Base-by-base conservation (phyloP, 1,139 yeast genomes). In the Yamadazyma triangularis region DNA sequence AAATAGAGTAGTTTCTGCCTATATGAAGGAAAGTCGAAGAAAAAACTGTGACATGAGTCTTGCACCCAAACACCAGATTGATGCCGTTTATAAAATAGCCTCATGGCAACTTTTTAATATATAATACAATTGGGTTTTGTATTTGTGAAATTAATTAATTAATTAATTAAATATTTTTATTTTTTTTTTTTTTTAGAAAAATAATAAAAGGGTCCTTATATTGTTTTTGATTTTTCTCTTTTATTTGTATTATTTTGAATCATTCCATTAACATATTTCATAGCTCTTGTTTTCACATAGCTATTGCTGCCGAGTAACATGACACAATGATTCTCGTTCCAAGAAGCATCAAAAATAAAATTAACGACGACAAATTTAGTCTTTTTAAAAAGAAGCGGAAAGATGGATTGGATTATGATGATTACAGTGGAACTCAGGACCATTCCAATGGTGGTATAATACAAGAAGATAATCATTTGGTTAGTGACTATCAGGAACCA, bases 311-410 rank as follows among this genome's bases (percentile, higher is more conserved):
- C 6, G 9, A 18, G 9, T 18, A 18, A 18, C 9, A 18, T 18
- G 20, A 9, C 10, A 13, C 7, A 24, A 24, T 24, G 26, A 12
- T 24, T 9, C 26, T 24, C 5, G 26, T 24, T 13, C 26, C 26
- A 13, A 9, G 26, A 12, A 24, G 26, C 10, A 24, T 24, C 10
- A 24, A 24, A 14, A 24, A 24, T 14, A 24, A 24, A 14, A 6
- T 24, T 6, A 24, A 24, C 14, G 26, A 24, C 10, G 26, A 24
- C n/a, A 24, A 24, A 14, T 14, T 24, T 12, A 13, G 10, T 10
- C 14, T 14, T 9, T 24, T 24, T 8, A 12, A 9, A 10, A 24
- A 24, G 10, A 24, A 14, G 16, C 10, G 13, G 15, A 24, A 14
- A 5, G 26, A 24, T 24, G 11, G 10, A 9, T 10, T 24, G n/a